Conservation (phyloP, 2,329 filamentous ascomycete genomes). For the Podosphaera leucotricha region DNA sequence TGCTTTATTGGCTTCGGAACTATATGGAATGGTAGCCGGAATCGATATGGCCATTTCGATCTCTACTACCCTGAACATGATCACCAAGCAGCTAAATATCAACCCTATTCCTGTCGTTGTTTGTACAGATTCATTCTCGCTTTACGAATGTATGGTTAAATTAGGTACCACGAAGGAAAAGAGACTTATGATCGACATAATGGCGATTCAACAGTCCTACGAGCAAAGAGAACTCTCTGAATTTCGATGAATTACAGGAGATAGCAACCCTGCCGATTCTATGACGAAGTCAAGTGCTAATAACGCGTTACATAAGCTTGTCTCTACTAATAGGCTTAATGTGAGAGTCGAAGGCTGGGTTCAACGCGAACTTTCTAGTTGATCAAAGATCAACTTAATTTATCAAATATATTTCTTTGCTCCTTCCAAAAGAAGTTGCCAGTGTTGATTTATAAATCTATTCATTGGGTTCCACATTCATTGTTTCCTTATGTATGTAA, state of each 20-base stretch:
- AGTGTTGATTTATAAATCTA: no score
- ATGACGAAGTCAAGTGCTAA: not conserved
- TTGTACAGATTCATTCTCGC: constrained; percentile 2
- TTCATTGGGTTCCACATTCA: no score
- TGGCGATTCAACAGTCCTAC: constrained; percentile 1
- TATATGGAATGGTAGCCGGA: constrained; percentile 4
- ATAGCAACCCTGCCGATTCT: not conserved
- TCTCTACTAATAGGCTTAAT: not conserved
- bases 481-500: no score
- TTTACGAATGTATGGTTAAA: constrained; percentile 3
- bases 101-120: constrained; percentile 2
- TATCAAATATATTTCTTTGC: no score
- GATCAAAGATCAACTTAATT: not conserved
- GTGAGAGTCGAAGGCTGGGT: constrained; percentile 1
- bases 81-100: constrained; percentile 1
- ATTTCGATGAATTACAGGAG: constrained; percentile 1
- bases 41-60: constrained; percentile 2
- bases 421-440: no score
- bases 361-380: not conserved
- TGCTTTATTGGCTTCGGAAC: constrained; percentile 4
- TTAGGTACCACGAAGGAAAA: constrained; percentile 3
- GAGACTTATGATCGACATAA: constrained; percentile 2
- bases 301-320: not conserved
- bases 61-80: constrained; percentile 1
- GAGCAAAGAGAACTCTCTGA: not conserved